Conservation (phyloP, 306 rosid genomes). For the Adenanthera pavonina region DNA sequence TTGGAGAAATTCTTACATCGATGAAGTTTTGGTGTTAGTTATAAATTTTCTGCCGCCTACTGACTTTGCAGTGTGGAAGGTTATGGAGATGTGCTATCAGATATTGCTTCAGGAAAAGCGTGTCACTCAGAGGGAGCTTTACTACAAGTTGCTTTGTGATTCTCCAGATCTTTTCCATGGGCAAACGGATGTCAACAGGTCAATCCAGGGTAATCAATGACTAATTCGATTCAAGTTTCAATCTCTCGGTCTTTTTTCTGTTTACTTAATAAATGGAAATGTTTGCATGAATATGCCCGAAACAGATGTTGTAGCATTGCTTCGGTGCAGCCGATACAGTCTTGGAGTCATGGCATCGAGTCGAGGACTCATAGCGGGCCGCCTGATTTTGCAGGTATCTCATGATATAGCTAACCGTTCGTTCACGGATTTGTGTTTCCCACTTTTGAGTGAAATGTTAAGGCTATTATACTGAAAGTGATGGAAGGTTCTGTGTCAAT, state of each 20-base stretch:
- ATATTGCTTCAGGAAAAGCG: slow-evolving; percentile 76
- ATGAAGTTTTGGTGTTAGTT: not conserved
- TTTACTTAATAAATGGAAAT: not conserved
- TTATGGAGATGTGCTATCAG: slow-evolving; percentile 82
- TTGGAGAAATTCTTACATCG: slow-evolving; percentile 13
- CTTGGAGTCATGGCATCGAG: slow-evolving; percentile 98
- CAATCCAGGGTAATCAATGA: slow-evolving; percentile 74
- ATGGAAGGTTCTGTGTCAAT: slow-evolving; percentile 11
- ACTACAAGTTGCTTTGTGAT: slow-evolving; percentile 80
- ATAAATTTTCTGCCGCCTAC: slow-evolving; percentile 28
- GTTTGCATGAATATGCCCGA: not conserved
- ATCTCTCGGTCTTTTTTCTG: slow-evolving; percentile 25
- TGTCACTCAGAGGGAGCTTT: slow-evolving; percentile 93
- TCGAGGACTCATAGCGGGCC: slow-evolving; percentile 85
- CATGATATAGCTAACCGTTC: slow-evolving; percentile 4
- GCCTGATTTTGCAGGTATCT: slow-evolving; percentile 68
- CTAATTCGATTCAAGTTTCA: slow-evolving; percentile 10
- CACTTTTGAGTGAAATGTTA: not conserved
- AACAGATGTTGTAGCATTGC: slow-evolving; percentile 88
- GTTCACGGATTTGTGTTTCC: slow-evolving; percentile 13
- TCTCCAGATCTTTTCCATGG: slow-evolving; percentile 75
- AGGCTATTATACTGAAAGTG: not conserved
- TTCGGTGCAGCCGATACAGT: slow-evolving; percentile 87
- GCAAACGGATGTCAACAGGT: slow-evolving; percentile 76
- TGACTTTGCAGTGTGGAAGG: slow-evolving; percentile 76